phyloP scores from a whole-genome alignment of 495 filamentous ascomycete species.

The Glarea lozoyensis region DNA sequence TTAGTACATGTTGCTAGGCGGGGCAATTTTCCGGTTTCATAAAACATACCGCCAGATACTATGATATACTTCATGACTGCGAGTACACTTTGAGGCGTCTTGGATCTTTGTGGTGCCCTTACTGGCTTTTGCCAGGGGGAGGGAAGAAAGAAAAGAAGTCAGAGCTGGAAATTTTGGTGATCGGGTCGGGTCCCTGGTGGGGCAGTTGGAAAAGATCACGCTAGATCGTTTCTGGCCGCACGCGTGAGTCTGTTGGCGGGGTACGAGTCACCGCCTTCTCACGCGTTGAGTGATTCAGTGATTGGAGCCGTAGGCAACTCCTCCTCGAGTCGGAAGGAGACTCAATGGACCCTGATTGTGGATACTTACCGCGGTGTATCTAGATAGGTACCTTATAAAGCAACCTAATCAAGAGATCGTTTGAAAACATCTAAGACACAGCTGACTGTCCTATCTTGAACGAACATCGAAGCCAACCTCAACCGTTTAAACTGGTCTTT shows the following conservation, averaged over 20 bases:
- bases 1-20: conserved; percentile 3
- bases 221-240: neutral
- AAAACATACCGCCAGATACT: conserved; percentile 50
- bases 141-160: conserved; percentile 11
- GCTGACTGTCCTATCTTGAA: no score
- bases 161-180: no score
- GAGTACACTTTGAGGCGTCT: conserved; percentile 12
- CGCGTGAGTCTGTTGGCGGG: neutral
- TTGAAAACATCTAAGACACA: no score
- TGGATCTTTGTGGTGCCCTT: conserved; percentile 15
- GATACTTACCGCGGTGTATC: neutral
- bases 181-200: no score
- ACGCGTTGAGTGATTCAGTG: neutral
- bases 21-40: neutral
- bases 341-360: neutral
- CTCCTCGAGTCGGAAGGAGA: no score
- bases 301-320: neutral
- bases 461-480: no score
- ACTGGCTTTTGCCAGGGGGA: conserved; percentile 20
- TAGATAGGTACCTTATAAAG: neutral
- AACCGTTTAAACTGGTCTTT: no score
- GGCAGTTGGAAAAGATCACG: neutral
- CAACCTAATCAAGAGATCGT: no score
- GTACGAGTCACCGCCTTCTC: neutral
- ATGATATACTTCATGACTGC: conserved; percentile 75